Evolutionary conservation across 305 asterid species (phyloP).

Genomic region (Coffea humblotiana): DNA sequence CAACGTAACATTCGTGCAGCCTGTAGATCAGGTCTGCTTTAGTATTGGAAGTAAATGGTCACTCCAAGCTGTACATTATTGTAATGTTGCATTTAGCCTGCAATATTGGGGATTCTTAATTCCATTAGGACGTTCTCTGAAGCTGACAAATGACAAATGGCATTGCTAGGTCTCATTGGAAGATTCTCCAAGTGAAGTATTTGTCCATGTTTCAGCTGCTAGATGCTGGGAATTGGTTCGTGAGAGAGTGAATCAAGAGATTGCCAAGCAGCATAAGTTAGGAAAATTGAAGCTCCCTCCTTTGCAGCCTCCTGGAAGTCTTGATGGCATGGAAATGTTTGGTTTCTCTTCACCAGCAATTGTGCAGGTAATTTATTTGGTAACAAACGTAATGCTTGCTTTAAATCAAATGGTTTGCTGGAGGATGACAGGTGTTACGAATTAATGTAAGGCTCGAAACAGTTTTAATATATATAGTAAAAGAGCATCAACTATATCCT

Average conservation of each 20-base stretch:
- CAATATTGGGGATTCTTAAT: slow-evolving; percentile 10
- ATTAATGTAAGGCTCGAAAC: background rate
- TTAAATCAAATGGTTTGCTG: background rate
- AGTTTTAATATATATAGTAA: background rate
- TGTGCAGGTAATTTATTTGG: slow-evolving; percentile 55
- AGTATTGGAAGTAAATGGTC: background rate
- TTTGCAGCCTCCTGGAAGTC: slow-evolving; percentile 97
- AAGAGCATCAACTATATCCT: background rate
- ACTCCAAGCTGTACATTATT: background rate
- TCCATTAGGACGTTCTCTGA: background rate
- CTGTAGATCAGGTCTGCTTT: background rate
- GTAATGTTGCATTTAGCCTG: background rate
- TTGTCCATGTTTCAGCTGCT: slow-evolving; percentile 62
- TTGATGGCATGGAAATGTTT: slow-evolving; percentile 97
- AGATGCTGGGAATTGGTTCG: slow-evolving; percentile 98
- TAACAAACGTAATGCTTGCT: background rate
- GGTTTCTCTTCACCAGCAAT: slow-evolving; percentile 91
- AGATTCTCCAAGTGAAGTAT: slow-evolving; percentile 75
- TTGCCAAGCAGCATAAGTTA: slow-evolving; percentile 72
- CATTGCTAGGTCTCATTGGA: slow-evolving; percentile 70
- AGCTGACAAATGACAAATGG: slow-evolving; percentile 11
- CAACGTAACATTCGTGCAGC: background rate
- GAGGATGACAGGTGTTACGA: background rate
- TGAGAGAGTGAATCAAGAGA: slow-evolving; percentile 87
- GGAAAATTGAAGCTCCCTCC: slow-evolving; percentile 80